Conservation (phyloP, 176 grass and related monocot species). For the Pontederia paniculata region DNA sequence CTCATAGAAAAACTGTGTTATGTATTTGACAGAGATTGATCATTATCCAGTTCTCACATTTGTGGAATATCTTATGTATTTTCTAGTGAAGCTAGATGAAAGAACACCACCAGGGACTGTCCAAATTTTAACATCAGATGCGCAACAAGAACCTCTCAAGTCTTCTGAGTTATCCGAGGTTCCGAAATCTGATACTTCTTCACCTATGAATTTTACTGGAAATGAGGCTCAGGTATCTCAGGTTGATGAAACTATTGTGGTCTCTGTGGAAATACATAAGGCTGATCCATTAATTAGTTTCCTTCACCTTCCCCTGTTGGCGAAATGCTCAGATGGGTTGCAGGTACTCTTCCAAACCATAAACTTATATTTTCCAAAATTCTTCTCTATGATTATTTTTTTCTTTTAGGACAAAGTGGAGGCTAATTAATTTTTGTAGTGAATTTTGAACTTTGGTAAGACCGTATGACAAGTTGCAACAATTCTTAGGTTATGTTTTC, state of each 20-base stretch:
- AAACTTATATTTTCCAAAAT: no score
- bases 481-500: no score
- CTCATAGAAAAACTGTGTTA: background rate
- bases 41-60: background rate
- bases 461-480: no score
- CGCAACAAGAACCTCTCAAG: slow-evolving; percentile 34
- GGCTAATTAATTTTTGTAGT: no score
- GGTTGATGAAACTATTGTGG: background rate
- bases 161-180: slow-evolving; percentile 35
- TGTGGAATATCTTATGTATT: background rate
- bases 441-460: no score
- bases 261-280: background rate
- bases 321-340: no score
- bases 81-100: slow-evolving; percentile 51
- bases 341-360: no score
- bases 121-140: slow-evolving; percentile 35
- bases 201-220: slow-evolving; percentile 31
- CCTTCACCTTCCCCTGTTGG: no score
- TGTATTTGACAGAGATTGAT: background rate
- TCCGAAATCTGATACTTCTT: slow-evolving; percentile 26
- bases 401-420: no score
- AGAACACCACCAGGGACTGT: slow-evolving; percentile 33
- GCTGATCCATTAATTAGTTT: background rate
- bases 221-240: slow-evolving; percentile 24
- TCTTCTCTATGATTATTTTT: no score